Conservation (phyloP, 1,284 basidiomycete species). For the Cutaneotrichosporon dermatis region DNA sequence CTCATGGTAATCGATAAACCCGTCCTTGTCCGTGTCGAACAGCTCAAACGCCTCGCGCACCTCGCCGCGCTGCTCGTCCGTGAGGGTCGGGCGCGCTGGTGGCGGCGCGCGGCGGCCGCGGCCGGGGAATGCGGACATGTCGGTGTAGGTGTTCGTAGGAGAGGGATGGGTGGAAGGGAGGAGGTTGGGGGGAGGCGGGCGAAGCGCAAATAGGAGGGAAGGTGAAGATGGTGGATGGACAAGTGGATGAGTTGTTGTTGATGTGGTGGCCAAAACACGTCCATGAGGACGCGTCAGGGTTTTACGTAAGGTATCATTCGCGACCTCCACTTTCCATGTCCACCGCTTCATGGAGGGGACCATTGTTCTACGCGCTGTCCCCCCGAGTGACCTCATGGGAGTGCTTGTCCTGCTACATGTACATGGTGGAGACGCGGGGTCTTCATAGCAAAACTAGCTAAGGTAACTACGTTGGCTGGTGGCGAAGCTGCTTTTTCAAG, state of each 20-base stretch:
- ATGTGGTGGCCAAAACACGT: background rate
- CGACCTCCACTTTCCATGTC: background rate
- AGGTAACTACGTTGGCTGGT: no score
- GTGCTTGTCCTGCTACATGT: background rate
- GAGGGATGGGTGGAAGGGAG: background rate
- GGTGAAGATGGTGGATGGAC: no score
- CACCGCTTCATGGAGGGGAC: no score
- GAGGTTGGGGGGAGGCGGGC: background rate
- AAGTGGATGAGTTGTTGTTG: background rate
- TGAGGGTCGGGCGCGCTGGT: constrained; percentile 62
- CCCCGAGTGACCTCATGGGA: background rate
- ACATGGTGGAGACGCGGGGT: background rate
- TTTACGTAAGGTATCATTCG: background rate
- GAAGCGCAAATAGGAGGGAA: background rate
- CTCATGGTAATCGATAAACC: constrained; percentile 95
- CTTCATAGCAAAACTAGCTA: no score
- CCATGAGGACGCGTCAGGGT: background rate
- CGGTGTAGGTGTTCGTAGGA: background rate
- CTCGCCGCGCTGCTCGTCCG: constrained; percentile 93
- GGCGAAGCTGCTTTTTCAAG: no score
- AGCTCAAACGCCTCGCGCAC: constrained; percentile 99
- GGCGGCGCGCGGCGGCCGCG: constrained; percentile 7
- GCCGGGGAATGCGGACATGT: constrained; percentile 19
- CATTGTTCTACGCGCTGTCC: no score
- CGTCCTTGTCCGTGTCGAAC: constrained; percentile 98